Evolutionary conservation across 2,329 filamentous ascomycete species (phyloP), one percentile per base, ranked within the genome.

Genomic region (Aspergillus unguis): DNA sequence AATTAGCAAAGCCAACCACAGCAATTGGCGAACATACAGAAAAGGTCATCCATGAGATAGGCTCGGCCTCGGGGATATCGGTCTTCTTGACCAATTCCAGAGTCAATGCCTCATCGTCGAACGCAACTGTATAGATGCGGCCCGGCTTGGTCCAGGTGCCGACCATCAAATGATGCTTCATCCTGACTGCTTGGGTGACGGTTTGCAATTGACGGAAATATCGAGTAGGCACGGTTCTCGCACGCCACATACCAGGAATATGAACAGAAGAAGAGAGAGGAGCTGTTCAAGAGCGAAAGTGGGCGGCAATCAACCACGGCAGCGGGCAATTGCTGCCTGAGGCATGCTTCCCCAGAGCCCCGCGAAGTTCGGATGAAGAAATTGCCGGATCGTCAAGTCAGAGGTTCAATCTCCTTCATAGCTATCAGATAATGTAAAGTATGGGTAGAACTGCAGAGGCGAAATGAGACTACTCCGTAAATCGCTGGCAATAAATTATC

Each of bases 11-110:
- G 45, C 49, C 7, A 54, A 45, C 28, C 28, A 26, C n/a, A 8
- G 4, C n/a, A 8, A 44, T 31, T 42, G 42, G 5, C 28, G 26
- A 17, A 65, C 86, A 74, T 77, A 90, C 88, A 70, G 90, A 87
- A 65, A 95, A 92, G 11, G 89, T 86, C 87, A 95, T 92, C 90
- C 90, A 95, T 54, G 90, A 95, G 60, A 95, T 94, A 6, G 90
- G 88, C 73, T 95, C 89, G 58, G 92, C 87, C 48, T 87, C 74
- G 4, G 89, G 86, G 52, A 95, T 94, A 53, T 85, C 83, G 1
- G 89, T 94, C 62, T 86, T 85, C 76, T 92, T 91, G 66, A 95
- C 75, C 65, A 94, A 73, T 60, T 86, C 81, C 55, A 95, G 74
- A 5, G 85, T 86, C 59, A 91, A 76, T 36, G 83, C 84, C 72